Evolutionary conservation across 768 basidiomycete genomes (phyloP).

Genomic region (Pulveroboletus sp.): DNA sequence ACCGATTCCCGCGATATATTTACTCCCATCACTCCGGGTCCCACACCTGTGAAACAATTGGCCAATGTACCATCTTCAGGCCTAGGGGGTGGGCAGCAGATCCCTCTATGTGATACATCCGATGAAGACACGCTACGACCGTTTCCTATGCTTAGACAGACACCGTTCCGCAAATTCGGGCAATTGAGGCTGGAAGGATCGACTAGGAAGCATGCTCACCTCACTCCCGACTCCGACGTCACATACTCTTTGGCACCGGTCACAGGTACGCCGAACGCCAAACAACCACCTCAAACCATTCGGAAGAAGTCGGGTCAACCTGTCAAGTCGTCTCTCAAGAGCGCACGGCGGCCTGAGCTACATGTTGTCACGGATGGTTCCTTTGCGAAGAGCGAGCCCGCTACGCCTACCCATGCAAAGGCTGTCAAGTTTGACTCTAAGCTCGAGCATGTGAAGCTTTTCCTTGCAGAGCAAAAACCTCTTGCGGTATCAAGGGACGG

Average conservation of each 20-base stretch:
- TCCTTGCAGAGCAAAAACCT: slow-evolving; percentile 92
- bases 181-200: slow-evolving; percentile 25
- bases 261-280: not conserved
- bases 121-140: slow-evolving; percentile 25
- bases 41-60: slow-evolving; percentile 28
- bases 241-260: not conserved
- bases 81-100: slow-evolving; percentile 11
- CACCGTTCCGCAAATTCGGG: slow-evolving; percentile 16
- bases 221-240: slow-evolving; percentile 20
- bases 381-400: slow-evolving; percentile 69
- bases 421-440: slow-evolving; percentile 90
- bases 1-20: slow-evolving; percentile 24
- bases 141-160: slow-evolving; percentile 21
- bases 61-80: slow-evolving; percentile 10
- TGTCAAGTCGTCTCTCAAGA: slow-evolving; percentile 87
- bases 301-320: slow-evolving; percentile 95
- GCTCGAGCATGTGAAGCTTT: slow-evolving; percentile 91
- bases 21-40: slow-evolving; percentile 41
- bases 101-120: slow-evolving; percentile 24
- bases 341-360: slow-evolving; percentile 50
- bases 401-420: slow-evolving; percentile 73
- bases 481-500: slow-evolving; percentile 89
- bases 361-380: slow-evolving; percentile 46
- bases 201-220: slow-evolving; percentile 15
- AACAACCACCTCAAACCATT: slow-evolving; percentile 37